These are phyloP conservation scores for Pholiota conissans DNA, from an alignment of 768 basidiomycete genomes.

Conservation along the genomic window DNA sequence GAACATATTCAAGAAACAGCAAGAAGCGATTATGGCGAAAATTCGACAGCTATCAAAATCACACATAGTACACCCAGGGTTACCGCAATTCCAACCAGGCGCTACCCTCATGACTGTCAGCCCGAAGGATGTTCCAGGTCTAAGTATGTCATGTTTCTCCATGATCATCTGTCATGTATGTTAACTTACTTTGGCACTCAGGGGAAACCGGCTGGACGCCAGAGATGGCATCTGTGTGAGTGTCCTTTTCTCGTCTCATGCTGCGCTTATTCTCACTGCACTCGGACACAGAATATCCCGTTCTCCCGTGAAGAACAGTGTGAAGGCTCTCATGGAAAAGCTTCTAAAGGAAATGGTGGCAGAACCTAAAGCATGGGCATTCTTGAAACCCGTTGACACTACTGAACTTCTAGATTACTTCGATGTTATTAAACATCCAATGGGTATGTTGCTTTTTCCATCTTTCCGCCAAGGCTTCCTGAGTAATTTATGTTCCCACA, in stretches of 20 bases:
- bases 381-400: constrained; percentile 74
- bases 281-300: constrained; percentile 30
- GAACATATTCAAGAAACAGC: constrained; percentile 74
- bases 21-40: constrained; percentile 86
- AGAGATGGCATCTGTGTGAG: constrained; percentile 74
- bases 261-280: constrained; percentile 4
- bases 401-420: constrained; percentile 88
- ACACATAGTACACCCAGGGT: constrained; percentile 81
- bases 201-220: constrained; percentile 94
- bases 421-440: constrained; percentile 84
- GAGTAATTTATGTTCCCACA: constrained; percentile 27
- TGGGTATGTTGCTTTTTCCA: constrained; percentile 61
- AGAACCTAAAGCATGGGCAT: constrained; percentile 74
- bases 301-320: constrained; percentile 36
- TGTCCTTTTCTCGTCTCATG: constrained; percentile 2
- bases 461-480: background rate
- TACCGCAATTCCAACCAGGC: constrained; percentile 72
- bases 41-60: constrained; percentile 85
- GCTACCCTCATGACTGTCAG: constrained; percentile 54
- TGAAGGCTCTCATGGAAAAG: constrained; percentile 78
- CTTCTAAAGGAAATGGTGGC: constrained; percentile 33
- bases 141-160: constrained; percentile 51
- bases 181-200: constrained; percentile 26
- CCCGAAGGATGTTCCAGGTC: constrained; percentile 82
- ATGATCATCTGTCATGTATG: background rate